phyloP scores from a whole-genome alignment of 2,329 filamentous ascomycete species.

The Davidsoniella neocaledoniae region DNA sequence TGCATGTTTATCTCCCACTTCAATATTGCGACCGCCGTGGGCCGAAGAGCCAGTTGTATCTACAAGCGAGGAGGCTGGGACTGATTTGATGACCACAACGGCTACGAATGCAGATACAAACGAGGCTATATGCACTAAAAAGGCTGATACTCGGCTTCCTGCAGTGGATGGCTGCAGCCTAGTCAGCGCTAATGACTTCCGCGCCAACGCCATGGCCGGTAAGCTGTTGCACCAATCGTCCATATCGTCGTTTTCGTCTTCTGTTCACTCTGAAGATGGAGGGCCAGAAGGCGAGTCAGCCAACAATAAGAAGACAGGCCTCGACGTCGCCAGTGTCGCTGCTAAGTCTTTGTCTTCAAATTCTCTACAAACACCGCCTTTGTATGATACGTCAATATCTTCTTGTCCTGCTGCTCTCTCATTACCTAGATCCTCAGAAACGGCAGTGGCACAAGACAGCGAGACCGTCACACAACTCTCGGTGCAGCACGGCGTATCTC shows the following conservation, averaged over 20 bases:
- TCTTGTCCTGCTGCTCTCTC: too few species aligned
- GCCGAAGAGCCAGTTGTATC: background rate
- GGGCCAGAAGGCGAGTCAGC: background rate
- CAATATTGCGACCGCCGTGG: too few species aligned
- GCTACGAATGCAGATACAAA: too few species aligned
- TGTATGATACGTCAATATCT: background rate
- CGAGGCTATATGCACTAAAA: too few species aligned
- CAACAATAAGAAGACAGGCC: background rate
- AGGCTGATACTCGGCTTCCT: too few species aligned
- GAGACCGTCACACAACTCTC: constrained; percentile 4
- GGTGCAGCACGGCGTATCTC: background rate
- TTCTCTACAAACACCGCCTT: background rate
- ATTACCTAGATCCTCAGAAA: background rate
- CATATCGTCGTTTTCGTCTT: constrained; percentile 1
- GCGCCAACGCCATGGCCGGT: background rate
- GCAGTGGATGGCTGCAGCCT: background rate
- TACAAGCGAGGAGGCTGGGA: background rate
- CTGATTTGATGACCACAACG: too few species aligned
- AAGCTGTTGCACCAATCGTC: constrained; percentile 1
- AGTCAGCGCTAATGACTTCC: background rate
- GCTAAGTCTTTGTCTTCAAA: background rate
- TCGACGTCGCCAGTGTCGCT: background rate
- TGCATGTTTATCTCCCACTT: too few species aligned
- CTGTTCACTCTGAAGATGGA: background rate
- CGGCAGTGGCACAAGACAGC: background rate